A percentile compares a stretch with the other conserved stretches of the same genome.
Conservation (phyloP, 2,329 filamentous ascomycete genomes). For the Penicillium brevicompactum region DNA sequence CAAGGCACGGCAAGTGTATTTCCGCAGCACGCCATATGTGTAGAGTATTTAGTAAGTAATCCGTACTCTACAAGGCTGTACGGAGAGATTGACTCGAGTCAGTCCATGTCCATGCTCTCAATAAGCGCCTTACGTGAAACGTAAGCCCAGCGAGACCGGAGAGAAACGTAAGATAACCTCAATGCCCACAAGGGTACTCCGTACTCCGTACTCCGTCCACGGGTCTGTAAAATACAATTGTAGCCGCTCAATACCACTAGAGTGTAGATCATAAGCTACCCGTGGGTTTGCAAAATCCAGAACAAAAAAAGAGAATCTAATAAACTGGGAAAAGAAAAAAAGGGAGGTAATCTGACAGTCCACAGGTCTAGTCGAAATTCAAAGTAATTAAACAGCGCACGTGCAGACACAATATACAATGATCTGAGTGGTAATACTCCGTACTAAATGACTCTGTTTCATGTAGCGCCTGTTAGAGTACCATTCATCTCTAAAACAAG, state of each 20-base stretch:
- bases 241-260: not conserved
- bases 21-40: no score
- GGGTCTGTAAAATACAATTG: not conserved
- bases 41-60: no score
- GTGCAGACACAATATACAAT: no score
- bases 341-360: not conserved
- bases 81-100: no score
- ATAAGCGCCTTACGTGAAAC: not conserved
- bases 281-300: not conserved
- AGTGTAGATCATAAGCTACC: not conserved
- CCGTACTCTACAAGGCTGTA: no score
- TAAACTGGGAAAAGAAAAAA: not conserved
- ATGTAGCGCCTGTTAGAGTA: slow-evolving; percentile 3
- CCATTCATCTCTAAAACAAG: not conserved
- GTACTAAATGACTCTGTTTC: slow-evolving; percentile 1
- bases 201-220: no score
- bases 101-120: not conserved
- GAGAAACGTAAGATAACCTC: not conserved
- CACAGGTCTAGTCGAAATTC: not conserved
- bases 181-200: not conserved
- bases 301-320: not conserved
- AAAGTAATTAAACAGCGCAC: no score
- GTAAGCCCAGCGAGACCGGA: not conserved
- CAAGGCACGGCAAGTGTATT: no score
- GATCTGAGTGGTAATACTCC: not conserved